These are phyloP conservation scores for Rosa lucieae DNA, from an alignment of 306 rosid genomes.

Conservation along the genomic window DNA sequence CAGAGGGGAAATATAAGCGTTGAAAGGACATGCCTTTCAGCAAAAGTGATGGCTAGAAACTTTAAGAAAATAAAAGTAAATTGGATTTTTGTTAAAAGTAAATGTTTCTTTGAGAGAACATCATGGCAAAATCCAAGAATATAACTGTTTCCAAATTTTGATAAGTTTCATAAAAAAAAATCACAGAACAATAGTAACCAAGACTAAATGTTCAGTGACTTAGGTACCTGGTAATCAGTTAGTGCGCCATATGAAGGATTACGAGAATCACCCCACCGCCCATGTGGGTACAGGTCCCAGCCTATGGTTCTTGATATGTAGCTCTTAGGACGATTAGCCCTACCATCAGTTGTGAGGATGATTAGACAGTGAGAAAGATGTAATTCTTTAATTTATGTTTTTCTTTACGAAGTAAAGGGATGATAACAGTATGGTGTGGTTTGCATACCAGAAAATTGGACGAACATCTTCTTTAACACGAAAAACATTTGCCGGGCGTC, in stretches of 20 bases:
- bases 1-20: background rate
- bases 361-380: slow-evolving; percentile 27
- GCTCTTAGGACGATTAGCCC: slow-evolving; percentile 99
- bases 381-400: slow-evolving; percentile 8
- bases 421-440: background rate
- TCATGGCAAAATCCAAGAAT: background rate
- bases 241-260: slow-evolving; percentile 92
- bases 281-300: slow-evolving; percentile 97
- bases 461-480: slow-evolving; percentile 87
- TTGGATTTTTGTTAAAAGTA: background rate
- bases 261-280: slow-evolving; percentile 90
- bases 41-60: background rate
- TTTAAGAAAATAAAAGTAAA: slow-evolving; percentile 3
- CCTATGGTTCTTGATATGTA: slow-evolving; percentile 92
- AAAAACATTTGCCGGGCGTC: slow-evolving; percentile 84
- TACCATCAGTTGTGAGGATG: slow-evolving; percentile 34
- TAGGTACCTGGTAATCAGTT: slow-evolving; percentile 77
- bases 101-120: slow-evolving; percentile 2
- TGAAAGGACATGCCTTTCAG: background rate
- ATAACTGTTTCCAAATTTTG: background rate
- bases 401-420: background rate
- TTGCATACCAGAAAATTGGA: slow-evolving; percentile 80
- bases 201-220: slow-evolving; percentile 11
- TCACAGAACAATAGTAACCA: background rate
- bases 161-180: background rate